These are phyloP conservation scores for Phylloporus arenicola DNA, from an alignment of 768 basidiomycete genomes.

Conservation along the genomic window DNA sequence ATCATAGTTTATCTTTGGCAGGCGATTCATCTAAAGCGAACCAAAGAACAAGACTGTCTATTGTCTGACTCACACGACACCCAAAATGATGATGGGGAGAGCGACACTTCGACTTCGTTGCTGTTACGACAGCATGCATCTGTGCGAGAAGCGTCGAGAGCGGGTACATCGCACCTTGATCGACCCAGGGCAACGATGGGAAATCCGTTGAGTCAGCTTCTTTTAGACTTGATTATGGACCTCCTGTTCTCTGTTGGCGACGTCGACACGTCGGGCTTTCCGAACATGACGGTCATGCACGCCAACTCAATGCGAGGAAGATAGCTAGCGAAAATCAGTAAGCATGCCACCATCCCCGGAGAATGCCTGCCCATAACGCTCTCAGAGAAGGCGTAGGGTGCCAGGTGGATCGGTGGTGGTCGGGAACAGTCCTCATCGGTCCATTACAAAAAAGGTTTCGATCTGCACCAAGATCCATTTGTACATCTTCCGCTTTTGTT, in stretches of 20 bases:
- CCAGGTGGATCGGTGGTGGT: constrained; percentile 2
- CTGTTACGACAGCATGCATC: not conserved
- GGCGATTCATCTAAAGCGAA: constrained; percentile 5
- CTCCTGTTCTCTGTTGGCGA: not conserved
- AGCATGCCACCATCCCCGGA: constrained; percentile 13
- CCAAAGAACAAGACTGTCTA: not conserved
- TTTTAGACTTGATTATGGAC: constrained; percentile 4
- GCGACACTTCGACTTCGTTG: not conserved
- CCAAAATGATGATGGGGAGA: not conserved
- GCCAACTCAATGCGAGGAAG: constrained; percentile 2
- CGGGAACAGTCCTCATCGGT: not conserved
- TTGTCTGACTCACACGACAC: not conserved
- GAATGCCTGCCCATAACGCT: constrained; percentile 8
- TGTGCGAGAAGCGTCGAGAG: not conserved
- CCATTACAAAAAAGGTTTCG: not conserved
- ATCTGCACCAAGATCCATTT: constrained; percentile 14
- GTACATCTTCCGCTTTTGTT: constrained; percentile 6
- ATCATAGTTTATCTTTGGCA: constrained; percentile 6
- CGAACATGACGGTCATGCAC: constrained; percentile 3
- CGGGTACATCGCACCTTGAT: too few species aligned
- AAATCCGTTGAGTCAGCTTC: constrained; percentile 9
- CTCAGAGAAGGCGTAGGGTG: constrained; percentile 5
- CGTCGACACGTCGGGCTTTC: not conserved
- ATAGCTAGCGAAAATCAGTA: not conserved
- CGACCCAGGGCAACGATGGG: too few species aligned